Evolutionary conservation across 164 flowering plant genomes (phyloP).

Genomic region (Liriodendron chinense): DNA sequence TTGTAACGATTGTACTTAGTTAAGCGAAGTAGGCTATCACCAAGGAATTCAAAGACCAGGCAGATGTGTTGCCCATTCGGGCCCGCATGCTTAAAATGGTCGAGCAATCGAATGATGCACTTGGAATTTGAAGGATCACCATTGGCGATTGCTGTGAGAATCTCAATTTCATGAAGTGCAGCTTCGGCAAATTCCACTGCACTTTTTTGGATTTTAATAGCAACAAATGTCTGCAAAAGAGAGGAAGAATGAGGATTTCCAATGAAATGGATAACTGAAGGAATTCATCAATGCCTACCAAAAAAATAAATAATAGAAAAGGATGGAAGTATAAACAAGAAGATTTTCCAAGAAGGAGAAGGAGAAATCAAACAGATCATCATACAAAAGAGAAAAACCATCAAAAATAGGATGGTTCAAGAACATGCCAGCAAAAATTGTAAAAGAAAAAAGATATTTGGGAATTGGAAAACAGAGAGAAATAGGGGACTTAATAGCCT

Average conservation of each 20-base stretch:
- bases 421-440: not conserved
- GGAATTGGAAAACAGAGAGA: not conserved
- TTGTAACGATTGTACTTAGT: constrained; percentile 67
- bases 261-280: not conserved
- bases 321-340: not conserved
- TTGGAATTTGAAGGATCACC: constrained; percentile 68
- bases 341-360: not conserved
- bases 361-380: not conserved
- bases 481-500: no score
- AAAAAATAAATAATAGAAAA: not conserved
- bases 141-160: constrained; percentile 70
- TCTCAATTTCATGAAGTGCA: constrained; percentile 83
- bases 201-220: constrained; percentile 92
- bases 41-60: constrained; percentile 91
- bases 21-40: constrained; percentile 77
- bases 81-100: constrained; percentile 87
- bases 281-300: not conserved
- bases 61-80: constrained; percentile 95
- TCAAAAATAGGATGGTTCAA: not conserved
- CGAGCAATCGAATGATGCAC: constrained; percentile 56
- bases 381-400: not conserved
- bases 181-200: constrained; percentile 83
- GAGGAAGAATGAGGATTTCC: not conserved
- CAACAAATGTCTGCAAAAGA: constrained; percentile 64
- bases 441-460: not conserved